These are phyloP conservation scores for Xylaria palmicola DNA, from an alignment of 495 filamentous ascomycete species.

Conservation along the genomic window DNA sequence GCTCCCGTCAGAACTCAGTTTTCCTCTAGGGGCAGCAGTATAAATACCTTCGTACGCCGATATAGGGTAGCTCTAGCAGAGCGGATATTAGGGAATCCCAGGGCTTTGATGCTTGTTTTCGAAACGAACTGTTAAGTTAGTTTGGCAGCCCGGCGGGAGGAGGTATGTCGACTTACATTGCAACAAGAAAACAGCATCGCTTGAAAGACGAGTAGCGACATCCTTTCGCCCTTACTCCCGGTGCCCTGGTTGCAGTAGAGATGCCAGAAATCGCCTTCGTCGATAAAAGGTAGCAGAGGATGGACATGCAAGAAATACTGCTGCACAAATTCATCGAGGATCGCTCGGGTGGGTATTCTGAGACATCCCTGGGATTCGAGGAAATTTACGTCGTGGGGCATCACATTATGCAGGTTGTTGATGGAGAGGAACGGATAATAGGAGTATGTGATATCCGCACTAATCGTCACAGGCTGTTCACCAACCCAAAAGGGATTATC, in stretches of 20 bases:
- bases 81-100: conserved; percentile 45
- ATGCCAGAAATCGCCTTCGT: conserved; percentile 51
- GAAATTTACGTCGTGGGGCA: conserved; percentile 45
- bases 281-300: conserved; percentile 45
- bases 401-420: conserved; percentile 34
- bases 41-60: conserved; percentile 38
- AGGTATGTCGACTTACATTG: conserved; percentile 33
- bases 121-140: conserved; percentile 38
- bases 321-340: conserved; percentile 45
- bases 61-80: conserved; percentile 45
- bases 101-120: conserved; percentile 36
- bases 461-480: conserved; percentile 22
- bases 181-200: conserved; percentile 49
- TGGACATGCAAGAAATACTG: conserved; percentile 51
- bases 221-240: conserved; percentile 19
- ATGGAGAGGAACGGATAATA: conserved; percentile 42
- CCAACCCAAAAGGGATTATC: conserved; percentile 27
- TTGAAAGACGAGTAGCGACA: conserved; percentile 51
- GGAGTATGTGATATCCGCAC: conserved; percentile 35
- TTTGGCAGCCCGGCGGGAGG: background rate
- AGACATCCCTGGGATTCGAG: conserved; percentile 45
- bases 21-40: background rate
- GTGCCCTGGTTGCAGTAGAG: conserved; percentile 30
- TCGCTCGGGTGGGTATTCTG: conserved; percentile 36
- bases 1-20: conserved; percentile 4